Evolutionary conservation across 331 rosid species (phyloP).

Genomic region (Rhamnella rubrinervis): DNA sequence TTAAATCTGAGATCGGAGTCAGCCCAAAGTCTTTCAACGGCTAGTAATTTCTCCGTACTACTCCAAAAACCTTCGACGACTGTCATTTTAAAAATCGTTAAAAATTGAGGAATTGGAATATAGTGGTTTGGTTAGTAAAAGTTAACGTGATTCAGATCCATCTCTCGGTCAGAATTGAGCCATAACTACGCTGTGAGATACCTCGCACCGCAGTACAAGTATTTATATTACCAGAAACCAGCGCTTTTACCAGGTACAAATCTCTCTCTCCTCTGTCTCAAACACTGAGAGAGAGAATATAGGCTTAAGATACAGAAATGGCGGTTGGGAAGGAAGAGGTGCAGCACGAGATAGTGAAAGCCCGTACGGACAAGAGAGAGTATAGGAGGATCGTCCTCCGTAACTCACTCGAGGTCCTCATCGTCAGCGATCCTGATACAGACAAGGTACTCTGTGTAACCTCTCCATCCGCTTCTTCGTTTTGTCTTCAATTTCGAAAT

Average conservation of each 20-base stretch:
- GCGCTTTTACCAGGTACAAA: background rate
- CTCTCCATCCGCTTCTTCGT: background rate
- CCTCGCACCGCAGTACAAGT: too few relatives aligned
- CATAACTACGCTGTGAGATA: too few relatives aligned
- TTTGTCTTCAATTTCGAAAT: background rate
- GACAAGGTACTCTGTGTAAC: conserved; percentile 54
- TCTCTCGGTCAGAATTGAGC: background rate
- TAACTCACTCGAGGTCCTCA: conserved; percentile 74
- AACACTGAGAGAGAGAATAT: background rate
- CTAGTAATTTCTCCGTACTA: too few relatives aligned
- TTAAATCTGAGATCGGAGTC: too few relatives aligned
- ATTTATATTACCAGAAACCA: too few relatives aligned
- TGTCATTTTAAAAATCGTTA: too few relatives aligned
- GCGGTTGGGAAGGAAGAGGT: conserved; percentile 51
- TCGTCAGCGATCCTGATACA: conserved; percentile 81
- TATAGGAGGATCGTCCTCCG: conserved; percentile 71
- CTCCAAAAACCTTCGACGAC: too few relatives aligned
- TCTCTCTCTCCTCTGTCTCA: background rate
- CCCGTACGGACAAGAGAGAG: conserved; percentile 71
- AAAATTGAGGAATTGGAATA: too few relatives aligned
- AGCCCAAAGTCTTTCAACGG: too few relatives aligned
- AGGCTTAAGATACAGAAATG: conserved; percentile 28
- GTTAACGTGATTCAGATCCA: background rate
- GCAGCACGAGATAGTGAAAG: conserved; percentile 51
- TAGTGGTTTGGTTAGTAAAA: too few relatives aligned